phyloP scores from a whole-genome alignment of 352 stramenopile genomes.

The Phytophthora nicotianae region DNA sequence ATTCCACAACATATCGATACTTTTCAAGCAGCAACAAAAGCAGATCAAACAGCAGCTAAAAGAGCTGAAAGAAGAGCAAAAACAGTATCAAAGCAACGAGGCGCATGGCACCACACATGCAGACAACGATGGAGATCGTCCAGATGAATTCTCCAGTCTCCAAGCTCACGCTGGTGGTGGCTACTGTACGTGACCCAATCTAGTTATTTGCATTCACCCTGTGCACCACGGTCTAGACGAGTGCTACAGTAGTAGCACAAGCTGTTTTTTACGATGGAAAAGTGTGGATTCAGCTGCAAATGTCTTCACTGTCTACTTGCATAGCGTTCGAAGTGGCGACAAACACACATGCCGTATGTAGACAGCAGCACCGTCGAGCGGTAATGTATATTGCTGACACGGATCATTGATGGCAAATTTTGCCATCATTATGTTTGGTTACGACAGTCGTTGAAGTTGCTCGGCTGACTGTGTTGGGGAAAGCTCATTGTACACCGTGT shows the following conservation, averaged over 20 bases:
- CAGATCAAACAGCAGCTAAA: constrained; percentile 35
- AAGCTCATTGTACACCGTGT: too few species aligned
- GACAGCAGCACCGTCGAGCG: too few species aligned
- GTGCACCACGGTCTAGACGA: background rate
- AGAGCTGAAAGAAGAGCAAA: constrained; percentile 19
- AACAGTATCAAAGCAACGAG: constrained; percentile 16
- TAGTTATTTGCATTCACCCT: constrained; percentile 4
- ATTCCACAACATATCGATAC: constrained; percentile 62
- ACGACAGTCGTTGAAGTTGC: background rate
- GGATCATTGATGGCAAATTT: too few species aligned
- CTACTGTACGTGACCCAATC: constrained; percentile 1
- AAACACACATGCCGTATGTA: too few species aligned
- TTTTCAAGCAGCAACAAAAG: constrained; percentile 52
- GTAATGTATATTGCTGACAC: too few species aligned
- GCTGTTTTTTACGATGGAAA: background rate
- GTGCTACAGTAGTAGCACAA: background rate
- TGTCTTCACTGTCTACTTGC: background rate
- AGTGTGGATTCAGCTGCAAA: constrained; percentile 1
- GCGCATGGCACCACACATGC: constrained; percentile 2
- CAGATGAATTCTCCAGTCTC: constrained; percentile 1
- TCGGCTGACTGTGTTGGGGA: background rate
- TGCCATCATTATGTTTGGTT: constrained; percentile 4
- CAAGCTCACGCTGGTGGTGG: background rate
- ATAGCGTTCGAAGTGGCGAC: too few species aligned
- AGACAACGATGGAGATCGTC: background rate